Evolutionary conservation across 2,329 filamentous ascomycete species (phyloP).

Genomic region (Zymoseptoria tritici): DNA sequence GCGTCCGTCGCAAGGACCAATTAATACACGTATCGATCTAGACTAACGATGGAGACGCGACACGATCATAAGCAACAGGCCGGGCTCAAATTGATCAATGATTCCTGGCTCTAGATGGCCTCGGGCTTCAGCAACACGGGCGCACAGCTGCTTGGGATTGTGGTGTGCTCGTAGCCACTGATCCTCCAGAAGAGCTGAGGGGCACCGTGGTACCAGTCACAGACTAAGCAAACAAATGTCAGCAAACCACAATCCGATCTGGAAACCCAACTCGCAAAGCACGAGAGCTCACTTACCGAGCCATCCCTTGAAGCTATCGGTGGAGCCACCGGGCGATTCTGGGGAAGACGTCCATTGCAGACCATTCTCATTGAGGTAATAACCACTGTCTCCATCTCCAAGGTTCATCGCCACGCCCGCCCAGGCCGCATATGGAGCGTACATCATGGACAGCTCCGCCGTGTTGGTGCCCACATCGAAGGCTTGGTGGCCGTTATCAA

Average conservation of each 20-base stretch:
- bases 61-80: no score
- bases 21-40: no score
- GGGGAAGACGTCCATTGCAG: conserved; percentile 23
- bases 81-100: no score
- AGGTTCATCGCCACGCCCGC: conserved; percentile 26
- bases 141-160: conserved; percentile 24
- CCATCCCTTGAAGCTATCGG: conserved; percentile 24
- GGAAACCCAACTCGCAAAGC: background rate
- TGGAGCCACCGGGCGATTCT: conserved; percentile 1
- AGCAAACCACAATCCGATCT: background rate
- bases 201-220: conserved; percentile 27
- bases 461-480: conserved; percentile 24
- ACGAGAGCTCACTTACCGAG: conserved; percentile 11
- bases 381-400: conserved; percentile 13
- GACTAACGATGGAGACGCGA: no score
- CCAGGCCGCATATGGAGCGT: conserved; percentile 26
- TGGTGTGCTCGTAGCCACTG: conserved; percentile 12
- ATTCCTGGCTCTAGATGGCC: conserved; percentile 18
- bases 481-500: conserved; percentile 22
- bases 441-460: conserved; percentile 12
- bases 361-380: conserved; percentile 27
- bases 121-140: conserved; percentile 24
- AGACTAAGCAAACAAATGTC: conserved; percentile 13
- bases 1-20: no score
- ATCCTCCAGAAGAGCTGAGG: conserved; percentile 28